These are phyloP conservation scores for Coemansia sp. DNA, from an alignment of 192 early-diverging fungal species.

Conservation along the genomic window DNA sequence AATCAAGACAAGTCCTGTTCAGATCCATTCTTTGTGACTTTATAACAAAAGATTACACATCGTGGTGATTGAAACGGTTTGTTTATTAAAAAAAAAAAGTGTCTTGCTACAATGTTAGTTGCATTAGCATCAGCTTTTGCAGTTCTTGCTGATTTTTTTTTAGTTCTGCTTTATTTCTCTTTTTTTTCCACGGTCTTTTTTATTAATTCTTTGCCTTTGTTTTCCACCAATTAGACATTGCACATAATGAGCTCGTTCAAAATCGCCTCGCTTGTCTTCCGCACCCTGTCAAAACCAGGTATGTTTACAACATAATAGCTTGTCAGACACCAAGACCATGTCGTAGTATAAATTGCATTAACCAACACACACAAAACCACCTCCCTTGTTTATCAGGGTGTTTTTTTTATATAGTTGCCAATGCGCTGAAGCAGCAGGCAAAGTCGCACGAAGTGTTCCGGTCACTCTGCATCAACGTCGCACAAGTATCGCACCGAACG, in stretches of 20 bases:
- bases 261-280: conserved; percentile 62
- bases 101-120: neutral
- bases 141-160: neutral
- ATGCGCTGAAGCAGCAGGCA: conserved; percentile 56
- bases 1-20: too few species aligned
- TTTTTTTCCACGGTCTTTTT: neutral
- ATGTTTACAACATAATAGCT: conserved; percentile 14
- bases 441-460: conserved; percentile 64
- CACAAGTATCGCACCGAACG: conserved; percentile 74
- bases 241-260: conserved; percentile 64
- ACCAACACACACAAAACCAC: neutral
- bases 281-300: conserved; percentile 71
- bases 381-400: neutral
- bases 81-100: neutral
- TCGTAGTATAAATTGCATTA: neutral
- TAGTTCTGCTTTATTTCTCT: neutral
- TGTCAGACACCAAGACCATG: too few species aligned
- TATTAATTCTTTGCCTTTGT: neutral
- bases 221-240: neutral
- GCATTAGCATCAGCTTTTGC: neutral
- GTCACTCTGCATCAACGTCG: conserved; percentile 73
- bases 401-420: conserved; percentile 43
- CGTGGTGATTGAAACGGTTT: neutral
- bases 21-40: too few species aligned
- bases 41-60: too few species aligned